Evolutionary conservation across 768 basidiomycete species (phyloP), one percentile per base, ranked within the genome.

Genomic region (Boletus vinaceobasis): DNA sequence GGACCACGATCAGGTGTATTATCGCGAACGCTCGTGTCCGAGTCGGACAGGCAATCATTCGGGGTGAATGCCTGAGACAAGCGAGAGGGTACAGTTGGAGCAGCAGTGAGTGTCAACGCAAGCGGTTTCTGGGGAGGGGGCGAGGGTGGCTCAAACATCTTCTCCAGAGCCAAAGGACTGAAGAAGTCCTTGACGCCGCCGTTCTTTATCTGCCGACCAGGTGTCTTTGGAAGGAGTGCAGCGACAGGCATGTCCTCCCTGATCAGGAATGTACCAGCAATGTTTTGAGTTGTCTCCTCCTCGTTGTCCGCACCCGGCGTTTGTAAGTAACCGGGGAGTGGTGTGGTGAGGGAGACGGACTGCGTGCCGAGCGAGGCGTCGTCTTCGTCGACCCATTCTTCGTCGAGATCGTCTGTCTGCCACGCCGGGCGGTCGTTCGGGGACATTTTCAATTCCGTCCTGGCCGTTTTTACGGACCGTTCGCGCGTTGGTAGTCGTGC

Each of bases 131-230:
- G 60, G 17, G 70, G 63, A 6, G 88, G 90, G 5, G 91, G 91
- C 7, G 92, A 90, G 1, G 94, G 94, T 8, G 94, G 94, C 57
- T 95, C 90, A 60, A 96, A 97, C 90, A 97, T 93, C 52, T 80
- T 81, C 71, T 97, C 93, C 9, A 97, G 77, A 26, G 87, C 86
- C 50, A 93, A 69, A 0, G 93, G 92, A 52, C 86, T 91, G 75
- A 98, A 98, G 66, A 98, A 83, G 71, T 89, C 85, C 71, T 88
- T 92, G 43, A 85, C 79, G 37, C 74, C 62, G n/a, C 75, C 73
- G 56, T 83, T 86, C 67, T 83, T 84, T 33, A 58, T 71, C 42
- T 72, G 72, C 40, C 75, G 74, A 23, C 82, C 85, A 9, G 87
- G 87, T 10, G 87, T 87, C 64, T 83, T 85, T 47, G 84, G 83